A percentile compares a stretch with the other conserved stretches of the same genome.
These are phyloP conservation scores for Daldinia bambusicola DNA, from an alignment of 495 filamentous ascomycete species.

Conservation along the genomic window DNA sequence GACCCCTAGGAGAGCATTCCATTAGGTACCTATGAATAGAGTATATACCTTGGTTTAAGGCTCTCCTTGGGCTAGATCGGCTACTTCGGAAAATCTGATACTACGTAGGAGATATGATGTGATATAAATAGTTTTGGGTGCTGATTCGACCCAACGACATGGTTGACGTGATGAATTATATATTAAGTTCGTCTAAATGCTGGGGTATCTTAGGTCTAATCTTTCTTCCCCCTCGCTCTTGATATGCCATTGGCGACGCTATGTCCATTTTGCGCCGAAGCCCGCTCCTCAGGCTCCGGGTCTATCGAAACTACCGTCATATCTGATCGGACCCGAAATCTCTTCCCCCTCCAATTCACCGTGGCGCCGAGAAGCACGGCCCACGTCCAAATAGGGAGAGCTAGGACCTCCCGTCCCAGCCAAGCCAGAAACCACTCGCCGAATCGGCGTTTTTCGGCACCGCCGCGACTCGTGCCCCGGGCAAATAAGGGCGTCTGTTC, in stretches of 20 bases:
- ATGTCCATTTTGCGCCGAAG: conserved; percentile 12
- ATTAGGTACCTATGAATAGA: neutral
- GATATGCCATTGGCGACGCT: conserved; percentile 4
- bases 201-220: conserved; percentile 40
- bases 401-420: conserved; percentile 83
- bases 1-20: neutral
- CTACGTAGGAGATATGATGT: neutral
- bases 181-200: conserved; percentile 19
- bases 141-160: neutral
- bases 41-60: neutral
- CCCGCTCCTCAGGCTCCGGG: conserved; percentile 22
- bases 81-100: neutral
- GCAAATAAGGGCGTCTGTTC: conserved; percentile 79
- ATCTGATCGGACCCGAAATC: conserved; percentile 84
- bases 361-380: conserved; percentile 85
- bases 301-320: conserved; percentile 74
- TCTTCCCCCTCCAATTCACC: conserved; percentile 85
- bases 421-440: conserved; percentile 81
- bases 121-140: conserved; percentile 1
- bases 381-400: conserved; percentile 87
- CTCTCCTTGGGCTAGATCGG: neutral
- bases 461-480: conserved; percentile 54
- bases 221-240: conserved; percentile 40
- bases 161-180: conserved; percentile 25
- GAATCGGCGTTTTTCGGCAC: conserved; percentile 64